Conservation (phyloP, 1,284 basidiomycete genomes). For the Athelia psychrophila region DNA sequence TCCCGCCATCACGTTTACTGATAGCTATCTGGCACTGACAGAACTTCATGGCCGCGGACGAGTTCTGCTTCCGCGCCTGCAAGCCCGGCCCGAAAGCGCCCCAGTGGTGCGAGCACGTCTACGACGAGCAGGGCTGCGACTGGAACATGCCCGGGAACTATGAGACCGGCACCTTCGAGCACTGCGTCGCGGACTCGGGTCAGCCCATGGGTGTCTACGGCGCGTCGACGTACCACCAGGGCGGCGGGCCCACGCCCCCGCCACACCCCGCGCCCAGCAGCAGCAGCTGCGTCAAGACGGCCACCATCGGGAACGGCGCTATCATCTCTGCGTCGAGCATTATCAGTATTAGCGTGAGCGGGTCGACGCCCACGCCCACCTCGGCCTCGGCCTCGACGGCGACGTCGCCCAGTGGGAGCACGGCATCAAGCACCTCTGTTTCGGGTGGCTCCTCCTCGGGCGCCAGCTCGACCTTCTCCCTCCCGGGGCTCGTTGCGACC, state of each 20-base stretch:
- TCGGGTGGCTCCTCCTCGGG: neutral
- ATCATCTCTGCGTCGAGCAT: neutral
- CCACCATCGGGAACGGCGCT: slow-evolving; percentile 39
- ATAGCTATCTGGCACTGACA: slow-evolving; percentile 13
- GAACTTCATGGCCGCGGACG: slow-evolving; percentile 44
- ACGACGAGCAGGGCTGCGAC: slow-evolving; percentile 56
- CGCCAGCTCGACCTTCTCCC: neutral
- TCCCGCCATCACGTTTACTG: neutral
- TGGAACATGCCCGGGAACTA: slow-evolving; percentile 73
- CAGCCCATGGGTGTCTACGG: slow-evolving; percentile 74
- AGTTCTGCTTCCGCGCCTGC: slow-evolving; percentile 64
- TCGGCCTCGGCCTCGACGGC: neutral
- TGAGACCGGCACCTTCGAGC: slow-evolving; percentile 52
- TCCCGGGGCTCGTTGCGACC: neutral
- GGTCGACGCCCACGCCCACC: no score
- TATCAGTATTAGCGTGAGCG: neutral
- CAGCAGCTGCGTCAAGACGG: slow-evolving; percentile 45
- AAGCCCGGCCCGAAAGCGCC: slow-evolving; percentile 56
- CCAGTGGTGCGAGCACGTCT: slow-evolving; percentile 63
- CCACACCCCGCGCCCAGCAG: slow-evolving; percentile 58
- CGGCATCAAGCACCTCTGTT: neutral
- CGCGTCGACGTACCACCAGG: slow-evolving; percentile 64
- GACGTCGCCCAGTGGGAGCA: neutral
- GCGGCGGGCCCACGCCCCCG: slow-evolving; percentile 53
- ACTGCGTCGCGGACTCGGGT: slow-evolving; percentile 52